These are phyloP conservation scores for Saccharomyces hybrid DNA, from an alignment of 1,139 yeast genomes.

Conservation along the genomic window DNA sequence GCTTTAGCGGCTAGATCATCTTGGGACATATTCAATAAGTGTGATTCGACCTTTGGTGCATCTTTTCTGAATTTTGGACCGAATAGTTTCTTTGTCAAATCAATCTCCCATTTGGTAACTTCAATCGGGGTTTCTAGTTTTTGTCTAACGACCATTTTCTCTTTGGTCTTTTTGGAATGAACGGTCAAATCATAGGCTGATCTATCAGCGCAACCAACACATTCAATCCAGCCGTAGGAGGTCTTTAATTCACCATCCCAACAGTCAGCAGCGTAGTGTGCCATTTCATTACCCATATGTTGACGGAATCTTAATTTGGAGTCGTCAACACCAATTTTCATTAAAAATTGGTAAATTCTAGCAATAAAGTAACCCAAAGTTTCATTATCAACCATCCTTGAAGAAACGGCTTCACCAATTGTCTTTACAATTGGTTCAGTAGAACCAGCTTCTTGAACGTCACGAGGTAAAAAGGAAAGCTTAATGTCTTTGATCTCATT, in stretches of 20 bases:
- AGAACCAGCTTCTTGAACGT: slow-evolving; percentile 77
- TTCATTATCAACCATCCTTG: slow-evolving; percentile 90
- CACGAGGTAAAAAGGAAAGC: slow-evolving; percentile 75
- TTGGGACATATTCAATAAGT: slow-evolving; percentile 70
- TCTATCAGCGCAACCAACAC: slow-evolving; percentile 99
- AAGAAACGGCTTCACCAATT: slow-evolving; percentile 81
- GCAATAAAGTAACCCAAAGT: slow-evolving; percentile 96
- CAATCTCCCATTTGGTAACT: slow-evolving; percentile 77
- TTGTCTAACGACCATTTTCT: slow-evolving; percentile 89
- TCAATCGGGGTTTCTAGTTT: slow-evolving; percentile 74
- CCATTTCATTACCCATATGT: slow-evolving; percentile 98
- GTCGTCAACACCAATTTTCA: slow-evolving; percentile 84
- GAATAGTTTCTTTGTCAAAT: slow-evolving; percentile 85
- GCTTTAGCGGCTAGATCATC: slow-evolving; percentile 76
- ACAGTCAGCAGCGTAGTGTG: slow-evolving; percentile 98
- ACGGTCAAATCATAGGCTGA: slow-evolving; percentile 96
- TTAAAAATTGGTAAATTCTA: slow-evolving; percentile 76
- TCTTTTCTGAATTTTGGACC: slow-evolving; percentile 97
- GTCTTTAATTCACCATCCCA: slow-evolving; percentile 98
- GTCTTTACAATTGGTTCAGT: slow-evolving; percentile 58
- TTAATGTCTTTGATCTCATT: slow-evolving; percentile 63
- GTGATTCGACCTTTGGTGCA: slow-evolving; percentile 83
- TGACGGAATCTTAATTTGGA: slow-evolving; percentile 89
- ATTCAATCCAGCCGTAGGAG: slow-evolving; percentile 98
- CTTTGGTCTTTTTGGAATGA: slow-evolving; percentile 91